phyloP scores from a whole-genome alignment of 345 rosid genomes.

The Rubroshorea leprosula region DNA sequence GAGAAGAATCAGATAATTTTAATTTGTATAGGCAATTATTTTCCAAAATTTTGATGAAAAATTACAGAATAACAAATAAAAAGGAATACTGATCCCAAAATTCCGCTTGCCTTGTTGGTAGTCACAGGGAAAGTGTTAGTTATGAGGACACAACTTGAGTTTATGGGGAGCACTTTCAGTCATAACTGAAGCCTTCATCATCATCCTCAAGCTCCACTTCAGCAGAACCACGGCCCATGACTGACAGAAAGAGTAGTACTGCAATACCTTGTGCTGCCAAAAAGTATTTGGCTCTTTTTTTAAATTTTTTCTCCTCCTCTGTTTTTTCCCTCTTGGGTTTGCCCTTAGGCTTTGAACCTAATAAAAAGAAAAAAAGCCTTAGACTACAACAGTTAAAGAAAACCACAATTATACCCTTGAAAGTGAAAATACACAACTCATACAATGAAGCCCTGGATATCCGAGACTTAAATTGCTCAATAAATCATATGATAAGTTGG shows the following conservation, averaged over 20 bases:
- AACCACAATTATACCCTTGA: too few species aligned
- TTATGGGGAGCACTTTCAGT: slow-evolving; percentile 17
- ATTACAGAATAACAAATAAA: too few species aligned
- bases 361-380: neutral
- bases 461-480: neutral
- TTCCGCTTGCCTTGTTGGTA: neutral
- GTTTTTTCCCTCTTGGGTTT: slow-evolving; percentile 74
- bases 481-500: neutral
- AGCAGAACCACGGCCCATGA: slow-evolving; percentile 56
- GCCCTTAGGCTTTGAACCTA: slow-evolving; percentile 66
- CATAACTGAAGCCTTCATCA: slow-evolving; percentile 35
- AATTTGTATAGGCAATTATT: too few species aligned
- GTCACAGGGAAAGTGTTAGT: slow-evolving; percentile 4
- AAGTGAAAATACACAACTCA: neutral
- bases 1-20: too few species aligned
- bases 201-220: slow-evolving; percentile 59
- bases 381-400: too few species aligned
- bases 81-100: slow-evolving; percentile 12
- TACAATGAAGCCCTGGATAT: too few species aligned
- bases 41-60: too few species aligned
- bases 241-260: slow-evolving; percentile 64
- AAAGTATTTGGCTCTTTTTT: slow-evolving; percentile 70
- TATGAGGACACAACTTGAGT: too few species aligned
- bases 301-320: slow-evolving; percentile 76
- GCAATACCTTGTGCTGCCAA: slow-evolving; percentile 66